phyloP scores from a whole-genome alignment of 192 early-diverging fungal species.

The Mortierella antarctica region DNA sequence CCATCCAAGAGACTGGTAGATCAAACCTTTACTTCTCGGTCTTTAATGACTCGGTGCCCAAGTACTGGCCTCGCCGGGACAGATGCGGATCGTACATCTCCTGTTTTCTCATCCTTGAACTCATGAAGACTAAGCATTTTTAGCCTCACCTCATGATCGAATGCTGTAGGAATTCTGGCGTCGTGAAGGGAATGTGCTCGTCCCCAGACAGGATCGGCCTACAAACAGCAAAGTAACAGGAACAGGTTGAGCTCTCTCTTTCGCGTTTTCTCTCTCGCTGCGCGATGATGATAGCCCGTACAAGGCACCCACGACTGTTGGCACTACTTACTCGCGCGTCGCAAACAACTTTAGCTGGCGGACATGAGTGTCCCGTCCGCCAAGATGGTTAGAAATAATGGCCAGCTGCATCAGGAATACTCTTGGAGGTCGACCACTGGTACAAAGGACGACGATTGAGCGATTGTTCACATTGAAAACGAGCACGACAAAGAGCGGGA shows the following conservation, averaged over 20 bases:
- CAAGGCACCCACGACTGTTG: background rate
- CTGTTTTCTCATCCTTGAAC: slow-evolving; percentile 1
- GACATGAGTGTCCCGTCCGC: slow-evolving; percentile 88
- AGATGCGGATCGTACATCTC: slow-evolving; percentile 57
- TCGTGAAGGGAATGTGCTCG: slow-evolving; percentile 61
- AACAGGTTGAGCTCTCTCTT: too few species aligned
- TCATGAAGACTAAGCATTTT: background rate
- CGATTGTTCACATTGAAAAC: background rate
- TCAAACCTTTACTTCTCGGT: slow-evolving; percentile 21
- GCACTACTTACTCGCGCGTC: slow-evolving; percentile 61
- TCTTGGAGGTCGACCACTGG: slow-evolving; percentile 62
- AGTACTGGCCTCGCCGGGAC: slow-evolving; percentile 58
- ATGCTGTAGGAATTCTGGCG: slow-evolving; percentile 60
- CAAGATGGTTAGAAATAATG: slow-evolving; percentile 78
- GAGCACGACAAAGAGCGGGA: background rate
- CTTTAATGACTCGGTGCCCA: slow-evolving; percentile 58
- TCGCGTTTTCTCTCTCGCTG: background rate
- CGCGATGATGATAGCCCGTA: background rate
- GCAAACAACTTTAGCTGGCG: slow-evolving; percentile 77
- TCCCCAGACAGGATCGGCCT: slow-evolving; percentile 42
- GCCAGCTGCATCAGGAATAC: slow-evolving; percentile 76
- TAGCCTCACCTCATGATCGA: slow-evolving; percentile 30
- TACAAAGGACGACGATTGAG: background rate
- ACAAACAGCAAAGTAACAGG: background rate
- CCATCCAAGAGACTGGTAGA: background rate